Evolutionary conservation across 2,329 filamentous ascomycete genomes (phyloP).

Genomic region (Fusarium devonianum): DNA sequence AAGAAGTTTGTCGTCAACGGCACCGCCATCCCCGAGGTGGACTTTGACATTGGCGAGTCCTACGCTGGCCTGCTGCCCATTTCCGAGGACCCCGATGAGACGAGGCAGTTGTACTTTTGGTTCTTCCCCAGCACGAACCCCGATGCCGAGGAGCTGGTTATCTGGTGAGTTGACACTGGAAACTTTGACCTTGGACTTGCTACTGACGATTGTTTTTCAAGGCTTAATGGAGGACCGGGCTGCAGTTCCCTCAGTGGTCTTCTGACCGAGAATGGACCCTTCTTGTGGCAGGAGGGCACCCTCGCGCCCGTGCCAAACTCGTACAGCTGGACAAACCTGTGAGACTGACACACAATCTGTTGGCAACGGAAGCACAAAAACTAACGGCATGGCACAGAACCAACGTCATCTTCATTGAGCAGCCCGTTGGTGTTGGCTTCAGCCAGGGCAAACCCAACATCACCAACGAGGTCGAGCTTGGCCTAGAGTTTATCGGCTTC

Average conservation of each 20-base stretch:
- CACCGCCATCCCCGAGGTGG: slow-evolving; percentile 69
- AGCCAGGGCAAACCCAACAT: slow-evolving; percentile 70
- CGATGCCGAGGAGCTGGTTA: slow-evolving; percentile 64
- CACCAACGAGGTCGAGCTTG: slow-evolving; percentile 70
- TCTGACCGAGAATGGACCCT: slow-evolving; percentile 79
- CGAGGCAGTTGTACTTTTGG: slow-evolving; percentile 68
- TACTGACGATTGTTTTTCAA: slow-evolving; percentile 61
- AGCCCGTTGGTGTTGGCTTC: slow-evolving; percentile 73
- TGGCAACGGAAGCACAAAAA: fast-evolving
- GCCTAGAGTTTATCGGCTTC: slow-evolving; percentile 77
- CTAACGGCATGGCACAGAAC: slow-evolving; percentile 49
- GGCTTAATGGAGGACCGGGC: slow-evolving; percentile 52
- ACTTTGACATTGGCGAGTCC: slow-evolving; percentile 72
- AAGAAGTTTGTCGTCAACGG: slow-evolving; percentile 68
- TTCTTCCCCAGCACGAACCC: slow-evolving; percentile 67
- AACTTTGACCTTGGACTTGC: not conserved
- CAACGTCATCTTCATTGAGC: slow-evolving; percentile 79
- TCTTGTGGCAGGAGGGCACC: slow-evolving; percentile 75
- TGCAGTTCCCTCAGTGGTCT: slow-evolving; percentile 48
- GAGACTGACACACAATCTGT: not conserved
- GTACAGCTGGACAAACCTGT: slow-evolving; percentile 76
- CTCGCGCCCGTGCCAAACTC: slow-evolving; percentile 69
- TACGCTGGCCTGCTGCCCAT: slow-evolving; percentile 71
- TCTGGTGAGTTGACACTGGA: slow-evolving; percentile 53
- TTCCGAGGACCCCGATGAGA: slow-evolving; percentile 55